A percentile compares a stretch with the other conserved stretches of the same genome.
Conservation (phyloP, 2,329 filamentous ascomycete genomes). For the Juglanconis sp. region DNA sequence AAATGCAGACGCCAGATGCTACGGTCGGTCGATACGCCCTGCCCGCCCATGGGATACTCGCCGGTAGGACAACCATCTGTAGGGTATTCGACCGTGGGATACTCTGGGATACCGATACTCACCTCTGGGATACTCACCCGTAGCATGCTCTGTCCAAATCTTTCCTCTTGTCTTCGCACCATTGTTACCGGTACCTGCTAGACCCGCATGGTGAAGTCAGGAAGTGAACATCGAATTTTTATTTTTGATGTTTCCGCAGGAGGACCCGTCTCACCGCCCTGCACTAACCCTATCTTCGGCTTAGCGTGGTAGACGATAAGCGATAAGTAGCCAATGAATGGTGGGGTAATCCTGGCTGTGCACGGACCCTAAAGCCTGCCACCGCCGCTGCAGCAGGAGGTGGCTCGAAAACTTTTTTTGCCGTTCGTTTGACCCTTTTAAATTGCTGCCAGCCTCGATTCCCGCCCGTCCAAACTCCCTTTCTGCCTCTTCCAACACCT, state of each 20-base stretch:
- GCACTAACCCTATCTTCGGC: slow-evolving; percentile 16
- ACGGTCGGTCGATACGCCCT: too few relatives aligned
- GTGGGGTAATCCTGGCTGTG: slow-evolving; percentile 23
- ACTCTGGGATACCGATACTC: too few relatives aligned
- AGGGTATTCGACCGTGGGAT: too few relatives aligned
- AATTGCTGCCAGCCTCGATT: slow-evolving; percentile 9
- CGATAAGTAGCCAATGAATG: slow-evolving; percentile 28
- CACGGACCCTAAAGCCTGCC: slow-evolving; percentile 5
- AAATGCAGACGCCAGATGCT: too few relatives aligned
- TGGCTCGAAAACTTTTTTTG: slow-evolving; percentile 22
- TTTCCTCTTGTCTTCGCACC: too few relatives aligned
- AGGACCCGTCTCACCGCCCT: slow-evolving; percentile 28
- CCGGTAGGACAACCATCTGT: too few relatives aligned
- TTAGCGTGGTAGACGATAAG: slow-evolving; percentile 24
- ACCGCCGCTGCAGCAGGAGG: too few relatives aligned
- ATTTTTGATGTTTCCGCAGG: slow-evolving; percentile 20
- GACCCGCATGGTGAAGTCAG: too few relatives aligned
- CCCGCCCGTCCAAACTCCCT: neutral
- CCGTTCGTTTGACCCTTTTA: slow-evolving; percentile 3
- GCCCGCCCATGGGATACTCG: too few relatives aligned
- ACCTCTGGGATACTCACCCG: too few relatives aligned
- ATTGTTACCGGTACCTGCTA: too few relatives aligned
- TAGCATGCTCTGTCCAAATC: too few relatives aligned
- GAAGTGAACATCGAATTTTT: neutral
- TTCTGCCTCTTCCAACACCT: neutral